These are phyloP conservation scores for Nyctanthes arbortristis DNA, from an alignment of 257 asterid species.

Conservation along the genomic window DNA sequence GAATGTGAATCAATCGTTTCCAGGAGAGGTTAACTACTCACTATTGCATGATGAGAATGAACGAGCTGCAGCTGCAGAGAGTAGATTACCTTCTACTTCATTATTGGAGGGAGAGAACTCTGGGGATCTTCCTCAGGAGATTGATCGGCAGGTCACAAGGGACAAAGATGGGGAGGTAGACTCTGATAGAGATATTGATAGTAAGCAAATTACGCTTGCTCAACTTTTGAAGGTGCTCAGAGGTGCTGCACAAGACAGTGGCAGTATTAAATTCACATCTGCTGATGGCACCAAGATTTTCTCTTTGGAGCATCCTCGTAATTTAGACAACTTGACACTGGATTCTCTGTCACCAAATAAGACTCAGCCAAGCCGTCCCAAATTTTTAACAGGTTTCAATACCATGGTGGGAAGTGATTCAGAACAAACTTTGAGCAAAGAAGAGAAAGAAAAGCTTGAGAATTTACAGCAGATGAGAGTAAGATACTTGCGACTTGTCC, in stretches of 20 bases:
- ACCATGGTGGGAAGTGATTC: constrained; percentile 17
- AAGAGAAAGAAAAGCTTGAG: constrained; percentile 44
- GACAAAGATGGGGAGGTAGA: constrained; percentile 34
- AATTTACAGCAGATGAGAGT: constrained; percentile 41
- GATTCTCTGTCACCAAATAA: constrained; percentile 22
- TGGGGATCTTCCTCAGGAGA: constrained; percentile 29
- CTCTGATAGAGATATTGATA: constrained; percentile 27
- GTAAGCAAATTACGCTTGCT: constrained; percentile 20
- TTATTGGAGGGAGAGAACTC: constrained; percentile 30
- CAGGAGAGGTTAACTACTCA: constrained; percentile 26
- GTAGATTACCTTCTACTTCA: constrained; percentile 16
- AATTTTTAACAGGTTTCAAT: constrained; percentile 2
- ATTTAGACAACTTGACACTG: constrained; percentile 25
- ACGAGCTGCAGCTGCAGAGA: constrained; percentile 19
- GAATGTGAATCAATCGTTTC: constrained; percentile 15
- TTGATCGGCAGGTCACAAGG: constrained; percentile 29
- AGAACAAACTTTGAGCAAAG: constrained; percentile 31
- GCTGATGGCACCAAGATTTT: constrained; percentile 28
- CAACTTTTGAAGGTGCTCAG: constrained; percentile 26
- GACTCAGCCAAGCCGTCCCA: constrained; percentile 20
- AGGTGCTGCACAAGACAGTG: constrained; percentile 28
- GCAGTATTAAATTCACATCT: constrained; percentile 18
- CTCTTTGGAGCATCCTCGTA: constrained; percentile 20
- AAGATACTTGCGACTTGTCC: constrained; percentile 52
- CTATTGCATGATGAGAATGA: constrained; percentile 17